Conservation (phyloP, 139 green algal species). For the Edaphochlamys debaryana region DNA sequence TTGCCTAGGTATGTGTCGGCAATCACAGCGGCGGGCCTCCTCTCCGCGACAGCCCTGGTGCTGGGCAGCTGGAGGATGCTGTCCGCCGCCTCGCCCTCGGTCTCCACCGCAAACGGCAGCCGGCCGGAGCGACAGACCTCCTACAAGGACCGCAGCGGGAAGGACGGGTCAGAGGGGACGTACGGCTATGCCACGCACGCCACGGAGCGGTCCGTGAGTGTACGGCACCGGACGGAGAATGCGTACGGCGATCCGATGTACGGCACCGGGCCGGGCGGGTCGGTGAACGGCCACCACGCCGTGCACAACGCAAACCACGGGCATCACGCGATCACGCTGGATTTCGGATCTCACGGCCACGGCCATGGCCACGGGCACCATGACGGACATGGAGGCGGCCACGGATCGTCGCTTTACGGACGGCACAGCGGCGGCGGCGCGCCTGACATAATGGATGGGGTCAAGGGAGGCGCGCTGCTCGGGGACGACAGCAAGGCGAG, state of each 20-base stretch:
- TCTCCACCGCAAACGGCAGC: no score
- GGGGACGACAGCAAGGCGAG: no score
- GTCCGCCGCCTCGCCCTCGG: background rate
- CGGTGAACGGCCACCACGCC: background rate
- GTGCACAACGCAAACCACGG: background rate
- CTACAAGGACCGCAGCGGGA: no score
- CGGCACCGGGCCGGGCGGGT: background rate
- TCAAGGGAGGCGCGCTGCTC: no score
- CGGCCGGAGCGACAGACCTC: no score
- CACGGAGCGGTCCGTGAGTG: background rate
- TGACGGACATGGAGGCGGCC: no score
- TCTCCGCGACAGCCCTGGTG: constrained; percentile 31
- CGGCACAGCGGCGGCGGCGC: no score
- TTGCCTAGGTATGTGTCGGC: constrained; percentile 24
- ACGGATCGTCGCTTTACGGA: no score
- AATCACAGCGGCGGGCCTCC: constrained; percentile 17
- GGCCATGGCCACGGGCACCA: background rate
- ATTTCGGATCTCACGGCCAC: background rate
- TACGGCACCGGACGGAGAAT: constrained; percentile 11
- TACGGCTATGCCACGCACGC: background rate
- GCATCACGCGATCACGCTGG: constrained; percentile 30
- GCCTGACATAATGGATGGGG: no score
- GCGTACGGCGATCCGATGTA: background rate
- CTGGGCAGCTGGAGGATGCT: constrained; percentile 45
- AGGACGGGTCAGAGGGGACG: no score